Evolutionary conservation across 495 filamentous ascomycete species (phyloP).

Genomic region (Massariosphaeria phaeospora): DNA sequence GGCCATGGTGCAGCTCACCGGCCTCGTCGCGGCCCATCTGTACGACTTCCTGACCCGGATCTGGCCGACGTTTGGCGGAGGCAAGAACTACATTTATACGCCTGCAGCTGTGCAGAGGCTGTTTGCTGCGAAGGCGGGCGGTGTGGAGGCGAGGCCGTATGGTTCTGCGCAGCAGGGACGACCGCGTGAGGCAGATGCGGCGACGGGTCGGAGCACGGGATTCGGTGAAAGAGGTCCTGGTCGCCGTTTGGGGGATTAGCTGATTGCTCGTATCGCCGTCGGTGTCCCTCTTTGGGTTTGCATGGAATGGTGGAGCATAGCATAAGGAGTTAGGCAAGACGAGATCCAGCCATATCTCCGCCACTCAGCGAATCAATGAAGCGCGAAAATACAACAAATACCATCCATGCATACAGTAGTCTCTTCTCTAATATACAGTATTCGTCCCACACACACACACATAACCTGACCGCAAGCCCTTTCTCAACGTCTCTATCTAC

Average conservation of each 20-base stretch:
- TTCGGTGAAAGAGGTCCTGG: slow-evolving; percentile 56
- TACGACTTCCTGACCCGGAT: slow-evolving; percentile 80
- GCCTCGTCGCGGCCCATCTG: slow-evolving; percentile 75
- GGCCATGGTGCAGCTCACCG: slow-evolving; percentile 55
- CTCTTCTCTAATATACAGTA: too few species aligned
- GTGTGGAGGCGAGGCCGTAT: slow-evolving; percentile 46
- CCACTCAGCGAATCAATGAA: too few species aligned
- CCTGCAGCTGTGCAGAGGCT: slow-evolving; percentile 60
- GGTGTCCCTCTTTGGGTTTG: too few species aligned
- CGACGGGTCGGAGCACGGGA: slow-evolving; percentile 35
- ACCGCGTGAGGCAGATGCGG: slow-evolving; percentile 25
- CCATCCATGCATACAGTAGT: too few species aligned
- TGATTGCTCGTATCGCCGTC: too few species aligned
- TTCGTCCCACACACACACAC: too few species aligned
- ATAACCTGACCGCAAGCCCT: too few species aligned
- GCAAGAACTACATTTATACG: slow-evolving; percentile 63
- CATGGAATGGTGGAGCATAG: too few species aligned
- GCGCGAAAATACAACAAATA: too few species aligned
- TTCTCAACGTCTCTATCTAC: neutral
- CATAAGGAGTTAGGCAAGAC: too few species aligned
- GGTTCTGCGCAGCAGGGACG: slow-evolving; percentile 52
- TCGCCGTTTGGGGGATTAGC: slow-evolving; percentile 56
- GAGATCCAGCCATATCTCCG: too few species aligned
- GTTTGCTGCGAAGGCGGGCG: slow-evolving; percentile 47
- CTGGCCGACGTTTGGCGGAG: slow-evolving; percentile 79